Evolutionary conservation across 805 yeast genomes (phyloP), one percentile per base, ranked within the genome.

Genomic region (Saccharomycopsis vini): DNA sequence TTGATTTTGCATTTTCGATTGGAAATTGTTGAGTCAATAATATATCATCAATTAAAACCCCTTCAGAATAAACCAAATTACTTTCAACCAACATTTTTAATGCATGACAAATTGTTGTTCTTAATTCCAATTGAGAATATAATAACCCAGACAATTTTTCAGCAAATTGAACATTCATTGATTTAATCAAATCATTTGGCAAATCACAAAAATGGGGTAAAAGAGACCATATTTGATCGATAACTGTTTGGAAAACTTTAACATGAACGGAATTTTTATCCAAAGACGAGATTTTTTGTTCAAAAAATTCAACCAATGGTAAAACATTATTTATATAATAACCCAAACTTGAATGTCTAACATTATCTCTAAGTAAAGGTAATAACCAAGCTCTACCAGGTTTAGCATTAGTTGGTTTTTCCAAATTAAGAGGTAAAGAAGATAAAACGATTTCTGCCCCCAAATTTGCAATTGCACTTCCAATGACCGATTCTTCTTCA

Each of bases 331-430:
- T 62, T 46, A 73, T 70, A 62, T 77, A 92, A 57, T 70, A 85
- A 0, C 72, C 66, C 44, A 92, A 66, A 38, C 72, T 69, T 2
- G 97, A 81, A 54, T 77, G 73, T 54, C 79, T 73, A 22, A 87
- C 82, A 55, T 85, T 79, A 55, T 89, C 97, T 64, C 97, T 81
- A 49, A 92, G 71, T 28, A 92, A 60, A 9, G 98, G 98, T 51
- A 92, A 71, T 54, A 92, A 58, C 97, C 97, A 92, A 37, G 97
- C 97, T 59, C 97, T 76, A 37, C 97, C 97, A n/a, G 79, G 72
- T 35, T 71, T 69, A 26, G 65, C 62, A 21, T 66, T 54, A 19
- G 65, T 60, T 4, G 81, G 75, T 37, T 72, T 71, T 24, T 71
- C 68, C 54, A 92, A 69, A 57, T 90, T 87, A 56, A 92, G 68